phyloP scores from a whole-genome alignment of 2,329 filamentous ascomycete genomes.

The Penicillium occitanis region DNA sequence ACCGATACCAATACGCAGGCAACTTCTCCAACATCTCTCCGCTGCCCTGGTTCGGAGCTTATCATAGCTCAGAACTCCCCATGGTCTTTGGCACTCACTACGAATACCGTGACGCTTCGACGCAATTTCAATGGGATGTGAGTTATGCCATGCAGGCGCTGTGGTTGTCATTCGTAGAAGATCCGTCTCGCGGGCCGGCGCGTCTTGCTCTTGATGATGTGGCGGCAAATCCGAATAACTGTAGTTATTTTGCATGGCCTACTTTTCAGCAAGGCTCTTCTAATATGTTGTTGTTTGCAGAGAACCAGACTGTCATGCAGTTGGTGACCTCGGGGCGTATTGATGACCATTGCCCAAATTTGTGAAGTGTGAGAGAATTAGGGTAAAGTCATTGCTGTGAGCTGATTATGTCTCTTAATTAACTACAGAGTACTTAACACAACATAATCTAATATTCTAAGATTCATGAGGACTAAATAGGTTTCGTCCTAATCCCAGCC shows the following conservation, averaged over 20 bases:
- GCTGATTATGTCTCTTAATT: neutral
- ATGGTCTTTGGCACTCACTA: constrained; percentile 43
- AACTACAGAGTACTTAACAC: neutral
- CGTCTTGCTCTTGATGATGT: constrained; percentile 18
- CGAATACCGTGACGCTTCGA: constrained; percentile 12
- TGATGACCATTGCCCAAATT: neutral
- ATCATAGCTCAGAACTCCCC: constrained; percentile 42
- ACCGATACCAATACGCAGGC: constrained; percentile 42
- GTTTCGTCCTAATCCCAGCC: neutral
- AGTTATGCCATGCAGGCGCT: constrained; percentile 23
- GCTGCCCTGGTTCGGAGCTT: constrained; percentile 44
- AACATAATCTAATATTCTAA: neutral
- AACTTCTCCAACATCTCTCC: constrained; percentile 43
- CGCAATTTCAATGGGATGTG: constrained; percentile 20
- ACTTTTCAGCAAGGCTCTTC: constrained; percentile 16
- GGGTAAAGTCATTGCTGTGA: neutral
- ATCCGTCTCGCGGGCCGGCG: constrained; percentile 16
- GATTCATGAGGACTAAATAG: neutral
- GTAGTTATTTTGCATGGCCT: constrained; percentile 22
- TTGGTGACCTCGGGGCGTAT: constrained; percentile 7
- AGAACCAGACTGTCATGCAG: constrained; percentile 21
- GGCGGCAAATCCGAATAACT: constrained; percentile 17
- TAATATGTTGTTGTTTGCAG: constrained; percentile 19
- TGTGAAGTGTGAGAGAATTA: neutral
- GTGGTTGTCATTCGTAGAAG: constrained; percentile 21